Evolutionary conservation across 768 basidiomycete genomes (phyloP), one percentile per base, ranked within the genome.

Genomic region (Sistotremastrum suecicum): DNA sequence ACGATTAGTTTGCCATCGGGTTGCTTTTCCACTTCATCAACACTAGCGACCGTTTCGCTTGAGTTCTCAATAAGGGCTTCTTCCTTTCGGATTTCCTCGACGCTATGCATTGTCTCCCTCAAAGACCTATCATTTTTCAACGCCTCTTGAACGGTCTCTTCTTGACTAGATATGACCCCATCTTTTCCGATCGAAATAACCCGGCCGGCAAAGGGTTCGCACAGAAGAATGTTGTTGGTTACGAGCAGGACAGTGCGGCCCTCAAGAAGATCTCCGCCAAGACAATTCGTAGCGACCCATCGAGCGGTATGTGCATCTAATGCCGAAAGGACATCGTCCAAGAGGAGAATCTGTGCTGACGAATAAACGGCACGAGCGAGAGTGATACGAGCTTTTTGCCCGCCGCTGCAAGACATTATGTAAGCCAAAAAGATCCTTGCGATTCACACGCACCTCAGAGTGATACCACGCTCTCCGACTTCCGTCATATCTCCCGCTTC

Each of bases 1-100:
- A 78, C 59, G 40, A 81, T 70, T n/a, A 83, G 65, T 54, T 80
- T 78, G 2, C 78, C 77, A 40, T 68, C 67, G 8, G 47, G 42
- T 40, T 58, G 55, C 46, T 58, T 57, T 5, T 47, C 41, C 2
- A 41, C 45, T 1, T 41, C 52, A 5, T 49, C 51, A 2, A 49
- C 50, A 29, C 37, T 44, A 29, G 49, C 44, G 31, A 57, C 35
- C 9, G 46, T 11, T 41, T 11, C 20, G 12, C 34, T 44, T 7
- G 20, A 51, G 50, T 46, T 64, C 50, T 47, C 43, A n/a, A 49
- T 36, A 3, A 37, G 12, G 42, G 53, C 47, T 30, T 50, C 47
- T 20, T 57, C 54, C 20, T 54, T 46, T 3, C 43, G 42, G 11
- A 49, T 34, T 43, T 57, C 48, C 36, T 46, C 54, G 48, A 34